These are phyloP conservation scores for Kwoniella mangroviensis DNA, from an alignment of 768 basidiomycete genomes.

Conservation along the genomic window DNA sequence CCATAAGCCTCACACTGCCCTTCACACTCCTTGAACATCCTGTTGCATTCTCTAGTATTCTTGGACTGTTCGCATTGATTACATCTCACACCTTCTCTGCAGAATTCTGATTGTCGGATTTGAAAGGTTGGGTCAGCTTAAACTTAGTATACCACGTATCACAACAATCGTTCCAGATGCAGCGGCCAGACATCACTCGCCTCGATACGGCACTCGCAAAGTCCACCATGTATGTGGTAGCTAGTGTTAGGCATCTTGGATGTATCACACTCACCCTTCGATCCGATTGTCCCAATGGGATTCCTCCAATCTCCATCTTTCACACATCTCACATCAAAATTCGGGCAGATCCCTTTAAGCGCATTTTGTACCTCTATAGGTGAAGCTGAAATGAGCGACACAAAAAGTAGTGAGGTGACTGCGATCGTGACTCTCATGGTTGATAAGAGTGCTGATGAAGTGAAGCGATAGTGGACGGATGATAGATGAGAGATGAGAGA, in stretches of 20 bases:
- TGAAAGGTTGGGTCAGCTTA: not conserved
- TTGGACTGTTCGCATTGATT: constrained; percentile 44
- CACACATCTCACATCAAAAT: constrained; percentile 42
- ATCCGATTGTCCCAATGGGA: constrained; percentile 38
- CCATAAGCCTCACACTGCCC: constrained; percentile 46
- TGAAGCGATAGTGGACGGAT: not conserved
- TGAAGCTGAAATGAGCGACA: not conserved
- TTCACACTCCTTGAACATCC: constrained; percentile 37
- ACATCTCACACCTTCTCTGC: constrained; percentile 40
- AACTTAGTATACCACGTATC: not conserved
- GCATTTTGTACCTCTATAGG: not conserved
- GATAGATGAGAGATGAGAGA: not conserved
- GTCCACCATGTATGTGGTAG: not conserved
- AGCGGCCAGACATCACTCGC: not conserved
- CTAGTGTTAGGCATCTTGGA: too few species aligned
- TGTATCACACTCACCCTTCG: constrained; percentile 29
- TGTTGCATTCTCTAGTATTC: constrained; percentile 45
- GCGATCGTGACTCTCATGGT: not conserved
- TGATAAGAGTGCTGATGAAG: not conserved
- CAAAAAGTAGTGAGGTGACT: not conserved
- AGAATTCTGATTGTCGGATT: constrained; percentile 33
- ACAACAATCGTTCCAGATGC: not conserved
- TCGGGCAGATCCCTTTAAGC: constrained; percentile 36
- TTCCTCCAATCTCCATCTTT: constrained; percentile 45
- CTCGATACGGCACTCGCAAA: too few species aligned